A percentile compares a stretch with the other conserved stretches of the same genome.
Evolutionary conservation across 139 green algal genomes (phyloP).

Genomic region (Auxenochlorella protothecoides): DNA sequence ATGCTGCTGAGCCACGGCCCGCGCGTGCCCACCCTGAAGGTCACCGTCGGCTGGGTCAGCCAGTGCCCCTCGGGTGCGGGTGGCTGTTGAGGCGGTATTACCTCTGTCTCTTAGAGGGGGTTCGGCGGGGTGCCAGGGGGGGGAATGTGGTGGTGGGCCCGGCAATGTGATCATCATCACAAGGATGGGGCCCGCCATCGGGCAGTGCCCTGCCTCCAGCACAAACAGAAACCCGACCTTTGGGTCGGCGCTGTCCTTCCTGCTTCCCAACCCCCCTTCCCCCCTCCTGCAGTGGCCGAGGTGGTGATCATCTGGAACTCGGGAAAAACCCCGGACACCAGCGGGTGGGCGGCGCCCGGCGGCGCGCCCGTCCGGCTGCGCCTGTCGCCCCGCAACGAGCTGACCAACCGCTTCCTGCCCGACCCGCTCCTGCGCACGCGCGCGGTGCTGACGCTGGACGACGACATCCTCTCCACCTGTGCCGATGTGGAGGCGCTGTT

Average conservation of each 20-base stretch:
- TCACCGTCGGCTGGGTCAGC: neutral
- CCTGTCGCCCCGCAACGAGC: constrained; percentile 15
- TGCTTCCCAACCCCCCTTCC: too few species aligned
- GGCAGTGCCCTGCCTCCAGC: too few species aligned
- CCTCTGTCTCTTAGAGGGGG: too few species aligned
- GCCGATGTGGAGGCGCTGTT: constrained; percentile 25
- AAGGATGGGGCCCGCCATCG: too few species aligned
- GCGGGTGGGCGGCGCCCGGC: neutral
- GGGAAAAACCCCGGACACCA: neutral
- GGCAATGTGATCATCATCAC: too few species aligned
- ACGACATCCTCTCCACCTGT: constrained; percentile 11
- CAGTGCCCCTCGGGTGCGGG: constrained; percentile 1
- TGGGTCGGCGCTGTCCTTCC: too few species aligned
- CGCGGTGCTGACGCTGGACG: constrained; percentile 21
- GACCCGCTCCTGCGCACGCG: constrained; percentile 19
- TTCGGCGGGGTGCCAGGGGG: too few species aligned
- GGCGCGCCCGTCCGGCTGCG: constrained; percentile 18
- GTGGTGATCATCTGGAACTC: constrained; percentile 12
- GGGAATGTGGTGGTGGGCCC: too few species aligned
- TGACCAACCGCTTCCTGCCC: constrained; percentile 39
- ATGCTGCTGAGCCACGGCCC: neutral
- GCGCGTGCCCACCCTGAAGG: neutral
- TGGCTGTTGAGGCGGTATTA: too few species aligned
- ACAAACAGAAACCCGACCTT: too few species aligned
- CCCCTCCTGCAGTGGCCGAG: neutral